Percentiles rank a stretch among this genome's conserved stretches.
These are phyloP conservation scores for Quercus rubra DNA, from an alignment of 306 rosid species.

Conservation along the genomic window DNA sequence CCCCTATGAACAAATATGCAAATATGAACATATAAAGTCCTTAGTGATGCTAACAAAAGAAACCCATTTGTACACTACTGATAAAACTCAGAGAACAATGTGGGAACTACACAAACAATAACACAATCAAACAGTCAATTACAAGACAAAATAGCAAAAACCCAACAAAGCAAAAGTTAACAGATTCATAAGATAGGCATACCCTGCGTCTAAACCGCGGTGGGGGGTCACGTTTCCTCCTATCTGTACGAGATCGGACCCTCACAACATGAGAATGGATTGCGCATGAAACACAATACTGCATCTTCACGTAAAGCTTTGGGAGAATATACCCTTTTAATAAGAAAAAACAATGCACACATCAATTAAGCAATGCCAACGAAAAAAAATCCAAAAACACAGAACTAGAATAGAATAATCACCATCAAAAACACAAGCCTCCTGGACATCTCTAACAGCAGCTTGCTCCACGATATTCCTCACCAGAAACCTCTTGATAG, in stretches of 20 bases:
- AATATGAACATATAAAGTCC: no score
- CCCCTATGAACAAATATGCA: no score
- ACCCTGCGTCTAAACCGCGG: conserved; percentile 90
- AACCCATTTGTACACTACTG: no score
- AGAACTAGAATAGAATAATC: not conserved
- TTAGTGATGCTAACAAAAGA: no score
- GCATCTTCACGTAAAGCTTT: conserved; percentile 94
- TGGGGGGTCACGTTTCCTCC: conserved; percentile 91
- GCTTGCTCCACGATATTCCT: conserved; percentile 99
- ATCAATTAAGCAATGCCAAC: not conserved
- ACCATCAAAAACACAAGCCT: conserved; percentile 91
- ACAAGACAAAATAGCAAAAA: not conserved
- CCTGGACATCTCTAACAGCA: conserved; percentile 95
- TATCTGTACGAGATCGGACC: conserved; percentile 74
- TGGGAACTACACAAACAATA: not conserved
- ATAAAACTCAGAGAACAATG: not conserved
- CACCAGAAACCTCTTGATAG: conserved; percentile 67
- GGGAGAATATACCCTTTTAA: conserved; percentile 79
- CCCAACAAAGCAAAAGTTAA: not conserved
- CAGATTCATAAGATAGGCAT: not conserved
- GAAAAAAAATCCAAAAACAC: no score
- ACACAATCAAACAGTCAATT: not conserved
- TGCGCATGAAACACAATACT: conserved; percentile 94
- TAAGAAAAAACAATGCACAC: not conserved
- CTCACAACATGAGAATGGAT: conserved; percentile 97